Evolutionary conservation across 768 basidiomycete species (phyloP), one percentile per base, ranked within the genome.

Genomic region (Podaxis sp.): DNA sequence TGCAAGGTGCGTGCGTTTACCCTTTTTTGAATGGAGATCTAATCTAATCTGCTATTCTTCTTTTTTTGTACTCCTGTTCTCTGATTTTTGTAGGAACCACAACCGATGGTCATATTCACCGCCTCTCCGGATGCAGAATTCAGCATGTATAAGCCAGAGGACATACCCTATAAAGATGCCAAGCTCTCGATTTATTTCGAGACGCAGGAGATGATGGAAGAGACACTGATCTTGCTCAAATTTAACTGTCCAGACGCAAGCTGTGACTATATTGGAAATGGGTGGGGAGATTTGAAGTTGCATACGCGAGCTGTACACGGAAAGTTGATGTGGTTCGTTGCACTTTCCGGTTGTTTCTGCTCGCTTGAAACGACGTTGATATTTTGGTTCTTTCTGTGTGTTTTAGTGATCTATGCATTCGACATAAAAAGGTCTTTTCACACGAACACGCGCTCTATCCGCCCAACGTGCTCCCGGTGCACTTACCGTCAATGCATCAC

Each of bases 191-290:
- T 97, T 48, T 86, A 80, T 56, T 99, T 99, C 69, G 95, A 98
- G 80, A 91, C 88, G 26, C 84, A 83, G 68, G 95, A 90, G 68
- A 93, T 94, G 88, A 96, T 96, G 93, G 93, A 98, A 67, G 94
- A 96, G 40, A 93, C 93, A 0, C 80, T 98, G 26, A 82, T 96
- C 5, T 82, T 99, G 17, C 86, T 99, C 11, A 86, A 95, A 2
- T 99, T 93, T 82, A 99, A 97, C 71, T 99, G 96, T 69, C 93
- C 96, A 0, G 90, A 92, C 67, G 69, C 83, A 0, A 83, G 88
- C 57, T 99, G 96, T 70, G 88, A 89, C 57, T 92, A 90, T 67
- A 87, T 90, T 65, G 94, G 85, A 0, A 86, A 86, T 39, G 93
- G 94, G 22, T 99, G 96, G 96, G 85, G 85, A 26, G 92, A 95